Evolutionary conservation across 768 basidiomycete genomes (phyloP), one percentile per base, ranked within the genome.

Genomic region (Tephrocybe sp.): DNA sequence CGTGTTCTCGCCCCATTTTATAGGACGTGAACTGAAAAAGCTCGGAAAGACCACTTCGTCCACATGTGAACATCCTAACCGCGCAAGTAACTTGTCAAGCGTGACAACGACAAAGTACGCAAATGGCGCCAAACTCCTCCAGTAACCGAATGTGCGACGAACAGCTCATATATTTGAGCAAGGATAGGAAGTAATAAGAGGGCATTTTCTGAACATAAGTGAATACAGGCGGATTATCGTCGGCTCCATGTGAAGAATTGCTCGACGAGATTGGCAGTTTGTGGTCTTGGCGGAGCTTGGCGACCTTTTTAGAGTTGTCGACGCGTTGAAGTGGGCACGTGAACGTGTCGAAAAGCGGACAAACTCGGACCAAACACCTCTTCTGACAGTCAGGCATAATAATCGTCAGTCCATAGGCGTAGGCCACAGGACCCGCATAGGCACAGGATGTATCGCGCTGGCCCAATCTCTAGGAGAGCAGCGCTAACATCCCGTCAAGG

Each of bases 381-480:
- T 56, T 38, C 54, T 51, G 52, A 45, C 42, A 46, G 50, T 40
- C 49, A 19, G 48, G 48, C 43, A 34, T 43, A 35, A 38, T 19
- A 53, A 17, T 40, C 45, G 20, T 51, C 20, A 42, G 54, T 48
- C 46, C 49, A 48, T 39, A 48, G 52, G 52, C 49, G 48, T 31
- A 48, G 52, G 52, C 49, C 52, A 48, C 41, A 54, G 56, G 56
- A 58, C 59, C 54, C 58, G 45, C 53, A 62, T 56, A 48, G 53
- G 58, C 57, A 62, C 54, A 55, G 70, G 68, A 79, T 79, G 78
- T 73, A 76, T 76, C 81, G 83, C 65, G 77, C 75, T 64, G 68
- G 82, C 60, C 71, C 78, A 68, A 75, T 77, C 61, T 74, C 77
- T 39, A 79, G 77, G 69, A 80, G 75, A 60, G 74, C 74, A 52